These are phyloP conservation scores for Starmerella scarabaei DNA, from an alignment of 805 yeast genomes.

Conservation along the genomic window DNA sequence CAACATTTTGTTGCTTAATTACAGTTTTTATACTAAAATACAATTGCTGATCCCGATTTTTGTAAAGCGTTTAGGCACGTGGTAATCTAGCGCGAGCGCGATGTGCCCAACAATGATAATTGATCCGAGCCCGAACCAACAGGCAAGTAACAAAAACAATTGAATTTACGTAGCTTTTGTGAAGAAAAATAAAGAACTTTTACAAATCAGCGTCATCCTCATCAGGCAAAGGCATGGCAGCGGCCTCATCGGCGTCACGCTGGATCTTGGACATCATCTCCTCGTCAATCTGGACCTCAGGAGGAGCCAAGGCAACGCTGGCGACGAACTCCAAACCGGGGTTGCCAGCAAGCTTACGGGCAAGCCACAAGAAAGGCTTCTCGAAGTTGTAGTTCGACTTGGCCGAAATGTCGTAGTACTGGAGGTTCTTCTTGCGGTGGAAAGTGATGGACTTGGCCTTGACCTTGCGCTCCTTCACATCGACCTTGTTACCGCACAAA, in stretches of 20 bases:
- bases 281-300: conserved; percentile 95
- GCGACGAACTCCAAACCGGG: conserved; percentile 97
- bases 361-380: conserved; percentile 99
- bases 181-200: conserved; percentile 15
- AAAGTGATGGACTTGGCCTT: conserved; percentile 99
- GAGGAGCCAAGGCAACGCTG: conserved; percentile 98
- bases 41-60: no score
- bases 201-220: conserved; percentile 99
- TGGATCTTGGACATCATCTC: conserved; percentile 96
- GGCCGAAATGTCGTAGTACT: conserved; percentile 98
- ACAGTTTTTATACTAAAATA: no score
- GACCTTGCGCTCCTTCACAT: conserved; percentile 98
- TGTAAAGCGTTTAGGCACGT: no score
- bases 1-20: no score
- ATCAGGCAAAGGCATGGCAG: conserved; percentile 98
- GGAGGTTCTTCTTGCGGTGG: conserved; percentile 99
- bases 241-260: conserved; percentile 98
- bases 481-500: conserved; percentile 98
- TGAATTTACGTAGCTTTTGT: neutral
- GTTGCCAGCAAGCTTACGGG: conserved; percentile 97
- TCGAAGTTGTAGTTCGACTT: conserved; percentile 99
- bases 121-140: no score
- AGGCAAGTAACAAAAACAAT: no score
- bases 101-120: no score
- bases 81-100: no score